Evolutionary conservation across 768 basidiomycete species (phyloP), one percentile per base, ranked within the genome.

Genomic region (Lanmaoa rubissima): DNA sequence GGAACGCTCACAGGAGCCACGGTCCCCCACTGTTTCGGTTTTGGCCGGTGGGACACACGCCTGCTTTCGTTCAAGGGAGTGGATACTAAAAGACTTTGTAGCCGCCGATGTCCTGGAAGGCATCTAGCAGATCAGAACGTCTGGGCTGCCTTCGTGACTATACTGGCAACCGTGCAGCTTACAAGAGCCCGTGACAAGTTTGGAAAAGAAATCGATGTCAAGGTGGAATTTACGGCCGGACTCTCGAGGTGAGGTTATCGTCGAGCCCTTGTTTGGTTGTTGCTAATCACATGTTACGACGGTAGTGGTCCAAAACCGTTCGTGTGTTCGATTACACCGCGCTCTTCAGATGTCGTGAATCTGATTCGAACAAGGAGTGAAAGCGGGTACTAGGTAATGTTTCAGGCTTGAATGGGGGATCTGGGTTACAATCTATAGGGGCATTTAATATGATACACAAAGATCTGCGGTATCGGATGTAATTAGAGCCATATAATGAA

Each of bases 21-120:
- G 10, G n/a, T 26, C 1, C 34, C 38, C 7, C 36, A 50, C 3
- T 9, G 21, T 5, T 72, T 69, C 31, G 59, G 67, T 32, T 70
- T 71, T 51, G 69, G 67, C 47, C 71, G 65, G 69, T 70, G 45
- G 7, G 68, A 12, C 5, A 3, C 44, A 40, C 24, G 2, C 9
- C 11, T n/a, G 12, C 28, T 31, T 42, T 54, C 12, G 5, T 12
- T 38, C 17, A n/a, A 38, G 21, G 28, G 19, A 31, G 26, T 26
- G 17, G 5, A 38, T 40, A 17, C 50, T 67, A 19, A 57, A 31
- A 8, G 3, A 26, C n/a, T 3, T 7, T 35, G 36, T 49, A 70
- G 69, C 11, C 64, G 72, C 14, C 38, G 60, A 17, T 76, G 75
- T 51, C 66, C 76, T 14, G 75, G 77, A n/a, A 60, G 42, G 28